These are phyloP conservation scores for Solanum chiquidenum DNA, from an alignment of 257 asterid species.

Conservation along the genomic window DNA sequence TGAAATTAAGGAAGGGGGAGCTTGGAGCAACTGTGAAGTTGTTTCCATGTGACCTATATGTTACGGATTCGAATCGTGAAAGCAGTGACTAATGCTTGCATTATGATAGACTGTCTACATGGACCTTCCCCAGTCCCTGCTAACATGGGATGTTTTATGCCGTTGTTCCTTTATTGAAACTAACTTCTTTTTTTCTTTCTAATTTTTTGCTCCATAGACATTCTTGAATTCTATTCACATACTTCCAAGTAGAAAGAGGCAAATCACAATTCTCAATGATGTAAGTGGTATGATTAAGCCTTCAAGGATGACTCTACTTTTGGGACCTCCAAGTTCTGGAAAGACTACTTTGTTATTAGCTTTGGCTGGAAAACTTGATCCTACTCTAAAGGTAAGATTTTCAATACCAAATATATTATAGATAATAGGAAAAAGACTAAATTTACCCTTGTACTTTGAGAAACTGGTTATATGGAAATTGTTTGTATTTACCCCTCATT, in stretches of 20 bases:
- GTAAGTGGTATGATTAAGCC: constrained; percentile 63
- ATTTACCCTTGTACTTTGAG: neutral
- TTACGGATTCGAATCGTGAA: neutral
- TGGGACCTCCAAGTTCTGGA: constrained; percentile 4
- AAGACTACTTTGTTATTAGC: constrained; percentile 35
- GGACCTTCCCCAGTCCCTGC: neutral
- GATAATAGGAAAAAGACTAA: neutral
- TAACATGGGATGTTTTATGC: neutral
- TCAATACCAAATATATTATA: neutral
- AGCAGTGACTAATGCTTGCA: neutral
- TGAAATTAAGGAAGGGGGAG: neutral
- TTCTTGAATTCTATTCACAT: constrained; percentile 20
- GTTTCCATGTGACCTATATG: neutral
- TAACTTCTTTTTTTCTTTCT: neutral
- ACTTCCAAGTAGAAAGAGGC: constrained; percentile 38
- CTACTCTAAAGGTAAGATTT: constrained; percentile 25
- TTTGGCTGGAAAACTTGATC: constrained; percentile 62
- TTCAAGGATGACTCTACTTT: constrained; percentile 13
- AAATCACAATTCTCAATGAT: constrained; percentile 43
- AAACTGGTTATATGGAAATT: neutral
- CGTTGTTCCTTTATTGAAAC: neutral
- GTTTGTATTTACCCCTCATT: neutral
- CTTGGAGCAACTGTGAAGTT: neutral
- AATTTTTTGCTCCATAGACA: neutral
- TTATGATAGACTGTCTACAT: neutral